phyloP scores from a whole-genome alignment of 129 eudicot genomes.

The Artemisia tridentata region DNA sequence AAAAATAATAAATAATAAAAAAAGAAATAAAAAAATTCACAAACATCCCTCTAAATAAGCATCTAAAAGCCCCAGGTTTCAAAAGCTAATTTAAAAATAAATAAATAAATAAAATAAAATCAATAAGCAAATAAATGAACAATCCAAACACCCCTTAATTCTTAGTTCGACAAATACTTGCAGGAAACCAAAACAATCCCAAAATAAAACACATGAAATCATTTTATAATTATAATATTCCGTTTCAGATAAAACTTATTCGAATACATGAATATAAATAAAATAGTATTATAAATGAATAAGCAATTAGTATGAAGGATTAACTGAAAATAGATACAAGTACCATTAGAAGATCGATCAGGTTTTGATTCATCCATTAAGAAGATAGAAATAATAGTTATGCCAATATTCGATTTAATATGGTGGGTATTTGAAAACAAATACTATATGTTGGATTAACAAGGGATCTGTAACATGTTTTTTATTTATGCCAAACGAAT shows the following conservation, averaged over 20 bases:
- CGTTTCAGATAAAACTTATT: no score
- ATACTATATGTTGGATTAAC: constrained; percentile 9
- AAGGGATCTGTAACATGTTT: constrained; percentile 19
- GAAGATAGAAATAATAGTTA: constrained; percentile 8
- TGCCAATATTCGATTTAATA: constrained; percentile 2
- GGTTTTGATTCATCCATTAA: constrained; percentile 35
- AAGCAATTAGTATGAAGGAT: constrained; percentile 7
- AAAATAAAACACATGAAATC: no score
- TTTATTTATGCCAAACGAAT: neutral
- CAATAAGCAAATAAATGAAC: no score
- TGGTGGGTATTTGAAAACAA: neutral
- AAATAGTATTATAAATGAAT: constrained; percentile 5
- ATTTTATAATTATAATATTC: no score
- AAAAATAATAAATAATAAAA: no score
- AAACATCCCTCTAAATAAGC: no score
- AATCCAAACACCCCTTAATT: neutral
- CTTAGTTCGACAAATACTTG: constrained; percentile 31
- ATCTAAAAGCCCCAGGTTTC: no score
- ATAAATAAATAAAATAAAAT: no score
- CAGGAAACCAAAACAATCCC: neutral
- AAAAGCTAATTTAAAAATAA: no score
- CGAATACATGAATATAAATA: neutral
- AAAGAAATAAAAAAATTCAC: no score
- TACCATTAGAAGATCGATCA: constrained; percentile 29
- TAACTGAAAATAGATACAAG: constrained; percentile 7